A percentile compares a stretch with the other conserved stretches of the same genome.
Conservation (phyloP, 768 basidiomycete genomes). For the Psilocybe cyanescens region DNA sequence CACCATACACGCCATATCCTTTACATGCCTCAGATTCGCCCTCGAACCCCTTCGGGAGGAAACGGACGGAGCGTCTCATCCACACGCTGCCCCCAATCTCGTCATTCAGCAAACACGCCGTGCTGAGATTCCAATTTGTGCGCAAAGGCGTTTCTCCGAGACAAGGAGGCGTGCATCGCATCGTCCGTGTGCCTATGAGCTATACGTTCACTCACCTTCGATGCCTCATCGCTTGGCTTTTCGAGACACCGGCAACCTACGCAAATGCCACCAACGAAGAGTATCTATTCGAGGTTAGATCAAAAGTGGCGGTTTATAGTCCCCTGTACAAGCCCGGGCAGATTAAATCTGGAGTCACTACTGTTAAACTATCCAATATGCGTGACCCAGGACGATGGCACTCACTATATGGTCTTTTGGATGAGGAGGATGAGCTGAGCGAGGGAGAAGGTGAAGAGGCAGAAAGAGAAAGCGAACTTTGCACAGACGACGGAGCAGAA, state of each 20-base stretch:
- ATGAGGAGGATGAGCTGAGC: conserved; percentile 30
- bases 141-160: conserved; percentile 31
- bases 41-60: conserved; percentile 70
- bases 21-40: conserved; percentile 67
- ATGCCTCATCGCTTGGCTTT: conserved; percentile 64
- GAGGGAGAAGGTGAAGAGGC: conserved; percentile 34
- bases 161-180: conserved; percentile 59
- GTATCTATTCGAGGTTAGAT: conserved; percentile 66
- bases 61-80: conserved; percentile 42
- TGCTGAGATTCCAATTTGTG: conserved; percentile 66
- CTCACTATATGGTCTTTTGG: conserved; percentile 12
- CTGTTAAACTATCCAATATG: conserved; percentile 54
- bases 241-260: conserved; percentile 34
- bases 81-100: conserved; percentile 45
- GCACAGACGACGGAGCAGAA: conserved; percentile 33
- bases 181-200: conserved; percentile 71
- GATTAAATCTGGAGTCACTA: conserved; percentile 52
- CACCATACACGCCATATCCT: conserved; percentile 46
- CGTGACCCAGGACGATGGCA: conserved; percentile 55
- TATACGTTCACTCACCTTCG: conserved; percentile 73
- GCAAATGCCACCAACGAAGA: conserved; percentile 36
- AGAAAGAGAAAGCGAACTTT: conserved; percentile 32
- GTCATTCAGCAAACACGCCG: conserved; percentile 61
- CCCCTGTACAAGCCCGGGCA: conserved; percentile 49
- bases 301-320: conserved; percentile 45